Percentiles rank a stretch among this genome's conserved stretches.
Conservation (phyloP, 805 yeast species). For the Wickerhamiella sergipiensis region DNA sequence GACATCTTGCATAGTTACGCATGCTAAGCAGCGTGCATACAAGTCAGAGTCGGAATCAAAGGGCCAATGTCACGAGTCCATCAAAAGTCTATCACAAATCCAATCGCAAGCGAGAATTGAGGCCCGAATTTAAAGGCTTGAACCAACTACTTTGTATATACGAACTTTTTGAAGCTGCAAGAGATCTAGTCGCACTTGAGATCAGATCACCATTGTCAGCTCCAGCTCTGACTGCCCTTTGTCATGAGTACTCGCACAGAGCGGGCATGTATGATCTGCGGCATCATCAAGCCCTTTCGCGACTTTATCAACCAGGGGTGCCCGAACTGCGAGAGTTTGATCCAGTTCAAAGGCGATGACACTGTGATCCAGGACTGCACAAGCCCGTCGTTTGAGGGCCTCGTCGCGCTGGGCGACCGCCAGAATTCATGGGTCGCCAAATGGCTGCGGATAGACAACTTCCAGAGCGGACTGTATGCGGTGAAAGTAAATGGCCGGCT, state of each 20-base stretch:
- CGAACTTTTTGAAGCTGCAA: too few relatives aligned
- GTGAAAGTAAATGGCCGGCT: constrained; percentile 84
- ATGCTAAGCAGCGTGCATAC: too few relatives aligned
- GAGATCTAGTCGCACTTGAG: too few relatives aligned
- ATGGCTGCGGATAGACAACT: constrained; percentile 85
- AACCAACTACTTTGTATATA: too few relatives aligned
- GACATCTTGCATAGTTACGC: too few relatives aligned
- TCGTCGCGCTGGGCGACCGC: constrained; percentile 80
- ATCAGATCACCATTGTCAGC: too few relatives aligned
- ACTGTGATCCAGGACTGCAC: constrained; percentile 81
- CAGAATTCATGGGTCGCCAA: constrained; percentile 88
- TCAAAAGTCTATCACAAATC: too few relatives aligned
- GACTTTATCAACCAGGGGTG: constrained; percentile 77
- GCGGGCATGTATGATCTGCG: constrained; percentile 96
- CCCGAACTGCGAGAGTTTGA: constrained; percentile 87
- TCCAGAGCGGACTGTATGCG: constrained; percentile 83
- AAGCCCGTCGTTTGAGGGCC: constrained; percentile 89
- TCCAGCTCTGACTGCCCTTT: not conserved
- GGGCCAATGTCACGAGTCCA: too few relatives aligned
- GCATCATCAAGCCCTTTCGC: constrained; percentile 67
- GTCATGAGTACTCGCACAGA: constrained; percentile 43
- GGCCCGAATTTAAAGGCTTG: too few relatives aligned
- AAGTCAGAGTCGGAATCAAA: too few relatives aligned
- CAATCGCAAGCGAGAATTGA: too few relatives aligned
- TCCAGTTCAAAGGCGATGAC: constrained; percentile 69